Evolutionary conservation across 1,139 yeast species (phyloP).

Genomic region (Yamadazyma triangularis): DNA sequence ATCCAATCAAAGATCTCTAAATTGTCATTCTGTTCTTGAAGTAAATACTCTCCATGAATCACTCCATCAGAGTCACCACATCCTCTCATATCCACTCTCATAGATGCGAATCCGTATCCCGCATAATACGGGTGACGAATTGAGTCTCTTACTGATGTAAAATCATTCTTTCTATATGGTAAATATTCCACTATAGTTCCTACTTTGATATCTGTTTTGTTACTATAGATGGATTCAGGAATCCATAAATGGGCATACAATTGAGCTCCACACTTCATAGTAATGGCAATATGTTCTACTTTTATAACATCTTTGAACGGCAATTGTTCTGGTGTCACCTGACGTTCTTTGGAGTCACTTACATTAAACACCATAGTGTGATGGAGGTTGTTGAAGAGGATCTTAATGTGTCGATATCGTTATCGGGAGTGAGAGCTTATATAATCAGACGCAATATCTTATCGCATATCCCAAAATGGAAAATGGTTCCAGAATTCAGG

Average conservation of each 20-base stretch:
- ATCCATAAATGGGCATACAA: constrained; percentile 38
- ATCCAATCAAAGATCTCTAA: constrained; percentile 38
- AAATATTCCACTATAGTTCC: constrained; percentile 37
- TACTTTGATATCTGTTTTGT: constrained; percentile 13
- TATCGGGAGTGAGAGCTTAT: no score
- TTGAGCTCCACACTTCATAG: constrained; percentile 28
- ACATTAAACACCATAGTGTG: constrained; percentile 15
- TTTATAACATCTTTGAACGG: constrained; percentile 22
- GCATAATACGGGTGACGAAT: constrained; percentile 41
- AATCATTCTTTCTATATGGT: constrained; percentile 39
- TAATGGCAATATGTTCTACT: constrained; percentile 25
- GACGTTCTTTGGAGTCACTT: constrained; percentile 17
- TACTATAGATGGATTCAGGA: constrained; percentile 20
- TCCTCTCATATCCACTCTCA: constrained; percentile 42
- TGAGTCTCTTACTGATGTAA: constrained; percentile 36
- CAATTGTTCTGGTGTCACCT: constrained; percentile 17
- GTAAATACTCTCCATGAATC: constrained; percentile 32
- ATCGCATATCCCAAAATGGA: no score
- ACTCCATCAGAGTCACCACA: constrained; percentile 35
- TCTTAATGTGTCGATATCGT: no score
- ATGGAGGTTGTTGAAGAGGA: no score
- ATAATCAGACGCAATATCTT: no score
- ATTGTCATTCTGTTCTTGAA: constrained; percentile 38
- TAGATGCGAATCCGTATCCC: constrained; percentile 37
- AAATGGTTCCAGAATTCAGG: no score